phyloP scores from a whole-genome alignment of 129 eudicot genomes.

The Arctium minus region DNA sequence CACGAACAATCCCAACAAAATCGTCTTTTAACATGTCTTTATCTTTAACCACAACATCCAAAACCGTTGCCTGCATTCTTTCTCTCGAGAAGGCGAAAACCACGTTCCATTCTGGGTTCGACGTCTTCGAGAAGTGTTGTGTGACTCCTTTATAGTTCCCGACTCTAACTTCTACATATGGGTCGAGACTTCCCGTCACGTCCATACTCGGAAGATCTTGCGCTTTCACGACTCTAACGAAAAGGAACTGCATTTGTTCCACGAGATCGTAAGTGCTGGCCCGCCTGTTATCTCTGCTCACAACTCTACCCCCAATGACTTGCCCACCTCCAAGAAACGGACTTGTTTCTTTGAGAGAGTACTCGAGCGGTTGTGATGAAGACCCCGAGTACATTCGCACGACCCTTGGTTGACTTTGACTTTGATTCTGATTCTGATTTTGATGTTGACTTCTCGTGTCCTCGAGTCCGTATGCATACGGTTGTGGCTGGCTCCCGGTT shows the following conservation, averaged over 20 bases:
- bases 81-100: slow-evolving; percentile 88
- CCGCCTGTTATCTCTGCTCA: slow-evolving; percentile 42
- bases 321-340: slow-evolving; percentile 84
- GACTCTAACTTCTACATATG: slow-evolving; percentile 81
- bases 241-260: slow-evolving; percentile 82
- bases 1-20: slow-evolving; percentile 60
- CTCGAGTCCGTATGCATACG: slow-evolving; percentile 32
- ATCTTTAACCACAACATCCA: slow-evolving; percentile 77
- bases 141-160: slow-evolving; percentile 94
- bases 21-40: slow-evolving; percentile 82
- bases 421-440: slow-evolving; percentile 14
- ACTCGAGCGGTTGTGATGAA: slow-evolving; percentile 60
- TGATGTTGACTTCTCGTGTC: slow-evolving; percentile 50
- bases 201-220: slow-evolving; percentile 76
- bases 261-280: slow-evolving; percentile 81
- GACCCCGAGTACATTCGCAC: slow-evolving; percentile 44
- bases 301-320: slow-evolving; percentile 70
- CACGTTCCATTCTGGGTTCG: slow-evolving; percentile 80
- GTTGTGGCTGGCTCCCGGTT: slow-evolving; percentile 34
- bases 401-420: slow-evolving; percentile 33
- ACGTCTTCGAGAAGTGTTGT: slow-evolving; percentile 53
- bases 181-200: slow-evolving; percentile 78
- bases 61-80: slow-evolving; percentile 62
- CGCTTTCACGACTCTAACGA: slow-evolving; percentile 84
- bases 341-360: slow-evolving; percentile 69